These are phyloP conservation scores for Leccinellum luteum DNA, from an alignment of 768 basidiomycete genomes.

Conservation along the genomic window DNA sequence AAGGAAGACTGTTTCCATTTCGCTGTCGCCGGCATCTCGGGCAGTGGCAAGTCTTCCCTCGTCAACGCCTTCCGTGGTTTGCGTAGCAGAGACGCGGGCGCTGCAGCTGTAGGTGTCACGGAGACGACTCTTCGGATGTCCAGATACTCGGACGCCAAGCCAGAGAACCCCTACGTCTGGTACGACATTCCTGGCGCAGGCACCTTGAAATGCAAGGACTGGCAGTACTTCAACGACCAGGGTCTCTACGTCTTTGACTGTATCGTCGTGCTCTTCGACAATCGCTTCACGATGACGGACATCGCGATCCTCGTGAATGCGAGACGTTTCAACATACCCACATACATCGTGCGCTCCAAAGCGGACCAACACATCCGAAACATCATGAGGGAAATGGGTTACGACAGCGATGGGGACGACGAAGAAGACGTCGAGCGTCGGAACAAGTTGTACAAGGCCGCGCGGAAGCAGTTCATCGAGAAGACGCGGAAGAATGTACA, in stretches of 20 bases:
- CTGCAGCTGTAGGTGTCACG: slow-evolving; percentile 17
- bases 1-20: slow-evolving; percentile 32
- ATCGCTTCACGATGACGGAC: slow-evolving; percentile 23
- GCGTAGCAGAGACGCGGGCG: slow-evolving; percentile 12
- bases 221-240: slow-evolving; percentile 24
- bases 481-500: slow-evolving; percentile 16
- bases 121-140: slow-evolving; percentile 18
- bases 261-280: slow-evolving; percentile 22
- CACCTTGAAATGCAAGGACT: slow-evolving; percentile 16
- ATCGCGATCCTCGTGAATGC: slow-evolving; percentile 18
- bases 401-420: slow-evolving; percentile 19
- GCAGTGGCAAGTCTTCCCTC: slow-evolving; percentile 38
- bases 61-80: slow-evolving; percentile 37
- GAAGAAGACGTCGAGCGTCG: slow-evolving; percentile 12
- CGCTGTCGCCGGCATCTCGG: slow-evolving; percentile 33
- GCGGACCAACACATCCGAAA: slow-evolving; percentile 23
- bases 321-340: slow-evolving; percentile 16
- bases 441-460: slow-evolving; percentile 6
- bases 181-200: slow-evolving; percentile 25
- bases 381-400: slow-evolving; percentile 17
- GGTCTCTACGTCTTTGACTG: slow-evolving; percentile 27
- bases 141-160: slow-evolving; percentile 16
- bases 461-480: slow-evolving; percentile 17
- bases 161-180: slow-evolving; percentile 18
- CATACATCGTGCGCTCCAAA: slow-evolving; percentile 24